Evolutionary conservation across 805 yeast genomes (phyloP).

Genomic region (Lachancea thermotolerans): DNA sequence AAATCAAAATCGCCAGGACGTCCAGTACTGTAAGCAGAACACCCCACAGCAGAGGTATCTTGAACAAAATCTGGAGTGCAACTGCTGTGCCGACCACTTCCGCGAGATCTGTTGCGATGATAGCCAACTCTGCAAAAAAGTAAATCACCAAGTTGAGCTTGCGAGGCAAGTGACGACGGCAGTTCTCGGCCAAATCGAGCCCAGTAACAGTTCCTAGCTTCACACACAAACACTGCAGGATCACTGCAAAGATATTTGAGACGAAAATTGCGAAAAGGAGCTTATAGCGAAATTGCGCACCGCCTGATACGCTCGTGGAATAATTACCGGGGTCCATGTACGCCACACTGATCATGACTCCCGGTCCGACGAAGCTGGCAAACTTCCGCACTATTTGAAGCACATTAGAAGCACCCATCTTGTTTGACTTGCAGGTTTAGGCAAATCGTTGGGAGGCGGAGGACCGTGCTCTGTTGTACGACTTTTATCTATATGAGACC

Average conservation of each 20-base stretch:
- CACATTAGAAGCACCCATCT: neutral
- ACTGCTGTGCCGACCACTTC: conserved; percentile 94
- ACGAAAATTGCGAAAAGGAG: conserved; percentile 72
- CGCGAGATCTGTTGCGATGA: conserved; percentile 87
- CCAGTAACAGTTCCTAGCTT: conserved; percentile 93
- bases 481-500: neutral
- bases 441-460: neutral
- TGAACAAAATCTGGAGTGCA: conserved; percentile 67
- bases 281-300: conserved; percentile 74
- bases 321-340: conserved; percentile 98
- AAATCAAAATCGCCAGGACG: conserved; percentile 69
- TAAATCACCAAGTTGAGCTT: conserved; percentile 54
- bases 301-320: conserved; percentile 89
- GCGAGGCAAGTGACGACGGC: conserved; percentile 66
- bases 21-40: conserved; percentile 76
- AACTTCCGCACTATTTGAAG: conserved; percentile 37
- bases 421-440: neutral
- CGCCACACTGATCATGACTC: conserved; percentile 91
- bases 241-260: conserved; percentile 79
- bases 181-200: conserved; percentile 79
- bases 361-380: conserved; percentile 76
- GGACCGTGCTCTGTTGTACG: neutral
- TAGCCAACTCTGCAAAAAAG: conserved; percentile 74
- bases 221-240: conserved; percentile 80
- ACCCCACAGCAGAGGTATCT: conserved; percentile 67